Evolutionary conservation across 371 early-diverging fungal species (phyloP).

Genomic region (Mortierella sp.): DNA sequence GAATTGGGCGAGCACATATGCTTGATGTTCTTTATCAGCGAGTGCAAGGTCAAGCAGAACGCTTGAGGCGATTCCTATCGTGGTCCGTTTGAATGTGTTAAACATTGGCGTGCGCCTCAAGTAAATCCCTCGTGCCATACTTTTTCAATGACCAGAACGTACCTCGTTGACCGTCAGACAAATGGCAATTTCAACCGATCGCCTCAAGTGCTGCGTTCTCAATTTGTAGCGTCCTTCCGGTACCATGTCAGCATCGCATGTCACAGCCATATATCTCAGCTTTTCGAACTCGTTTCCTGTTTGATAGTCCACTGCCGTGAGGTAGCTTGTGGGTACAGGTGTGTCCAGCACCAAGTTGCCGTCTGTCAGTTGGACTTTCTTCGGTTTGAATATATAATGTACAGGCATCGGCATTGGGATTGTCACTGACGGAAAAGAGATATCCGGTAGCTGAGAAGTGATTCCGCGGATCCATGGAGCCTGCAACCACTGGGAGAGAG

Average conservation of each 20-base stretch:
- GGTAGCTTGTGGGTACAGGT: constrained; percentile 73
- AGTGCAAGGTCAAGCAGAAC: constrained; percentile 84
- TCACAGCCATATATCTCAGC: constrained; percentile 82
- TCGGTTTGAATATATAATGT: constrained; percentile 56
- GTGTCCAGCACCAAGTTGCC: constrained; percentile 81
- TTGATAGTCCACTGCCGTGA: constrained; percentile 63
- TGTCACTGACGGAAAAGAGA: constrained; percentile 25
- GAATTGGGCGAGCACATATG: constrained; percentile 46
- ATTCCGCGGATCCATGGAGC: constrained; percentile 47
- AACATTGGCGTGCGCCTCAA: not conserved
- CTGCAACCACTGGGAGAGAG: constrained; percentile 52
- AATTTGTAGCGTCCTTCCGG: constrained; percentile 77
- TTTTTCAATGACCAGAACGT: not conserved
- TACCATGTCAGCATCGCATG: constrained; percentile 84
- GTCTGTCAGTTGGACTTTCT: constrained; percentile 68
- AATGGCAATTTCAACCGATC: constrained; percentile 81
- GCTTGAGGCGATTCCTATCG: constrained; percentile 82
- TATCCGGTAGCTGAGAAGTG: constrained; percentile 29
- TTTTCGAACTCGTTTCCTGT: constrained; percentile 73
- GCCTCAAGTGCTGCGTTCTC: constrained; percentile 73
- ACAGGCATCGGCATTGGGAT: constrained; percentile 49
- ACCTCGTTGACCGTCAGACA: constrained; percentile 94
- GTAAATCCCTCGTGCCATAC: not conserved
- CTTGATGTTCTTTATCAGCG: constrained; percentile 86
- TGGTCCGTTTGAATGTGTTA: too few relatives aligned